Base-by-base conservation (phyloP, 495 filamentous ascomycete genomes). In the Chaetomium cochliodes region DNA sequence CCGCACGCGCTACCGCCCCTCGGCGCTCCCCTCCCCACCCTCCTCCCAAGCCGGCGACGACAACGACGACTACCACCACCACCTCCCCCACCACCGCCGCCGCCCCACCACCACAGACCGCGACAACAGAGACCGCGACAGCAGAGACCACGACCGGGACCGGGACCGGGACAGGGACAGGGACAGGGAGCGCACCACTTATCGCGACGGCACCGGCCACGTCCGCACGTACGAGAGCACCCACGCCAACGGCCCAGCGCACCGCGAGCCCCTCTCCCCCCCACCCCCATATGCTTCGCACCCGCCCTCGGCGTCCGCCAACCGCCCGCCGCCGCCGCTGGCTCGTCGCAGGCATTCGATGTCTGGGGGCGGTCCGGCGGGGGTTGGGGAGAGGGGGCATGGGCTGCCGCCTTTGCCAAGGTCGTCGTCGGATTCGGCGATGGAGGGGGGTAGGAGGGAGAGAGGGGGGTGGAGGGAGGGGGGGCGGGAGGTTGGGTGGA, bases 201-300 rank as follows among this genome's bases (percentile, higher is more conserved):
- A 62, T 25, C 42, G 64, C 37, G 47, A 63, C 49, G 23, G 12
- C 56, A 33, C 41, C 11, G 46, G 51, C 23, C 46, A 44, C 26
- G 16, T 23, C 0, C 61, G 63, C 18, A 50, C 63, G 18, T 64
- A 33, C 23, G 52, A 57, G 18, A 65, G 60, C n/a, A n/a, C n/a
- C n/a, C n/a, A n/a, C n/a, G n/a, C n/a, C 60, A 65, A 69, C 26
- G 49, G 59, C 37, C 60, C 67, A 2, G 63, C 56, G 2, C 26
- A 55, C 7, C 59, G 67, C 39, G 60, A 58, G 20, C 58, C 53
- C 22, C 51, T 54, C 26, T n/a, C 25, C 23, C n/a, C 53, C 41
- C 30, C 30, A 7, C 18, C 22, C 23, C 16, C n/a, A n/a, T 13
- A 18, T n/a, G 13, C 25, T 30, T 12, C 18, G 18, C 46, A 6